phyloP scores from a whole-genome alignment of 176 grass and related monocot genomes.

The Olyra latifolia region DNA sequence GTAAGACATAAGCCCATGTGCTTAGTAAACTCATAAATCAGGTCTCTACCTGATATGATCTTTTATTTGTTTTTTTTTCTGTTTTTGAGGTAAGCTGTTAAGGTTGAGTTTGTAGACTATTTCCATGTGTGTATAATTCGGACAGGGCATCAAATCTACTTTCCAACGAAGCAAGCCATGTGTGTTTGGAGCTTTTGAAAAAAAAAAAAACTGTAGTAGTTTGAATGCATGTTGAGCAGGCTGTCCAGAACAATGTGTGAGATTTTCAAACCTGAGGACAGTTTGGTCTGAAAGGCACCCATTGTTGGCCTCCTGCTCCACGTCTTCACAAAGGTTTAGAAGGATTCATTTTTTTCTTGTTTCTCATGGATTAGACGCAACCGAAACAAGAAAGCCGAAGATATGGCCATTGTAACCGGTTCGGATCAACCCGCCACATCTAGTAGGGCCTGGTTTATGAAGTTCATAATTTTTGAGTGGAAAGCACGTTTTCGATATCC shows the following conservation, averaged over 20 bases:
- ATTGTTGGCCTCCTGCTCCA: not conserved
- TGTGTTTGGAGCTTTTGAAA: not conserved
- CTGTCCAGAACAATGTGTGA: not conserved
- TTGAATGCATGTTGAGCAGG: not conserved
- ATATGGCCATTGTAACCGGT: no score
- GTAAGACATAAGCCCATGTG: not conserved
- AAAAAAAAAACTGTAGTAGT: not conserved
- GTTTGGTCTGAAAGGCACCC: not conserved
- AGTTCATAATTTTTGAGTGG: not conserved
- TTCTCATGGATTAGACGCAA: no score
- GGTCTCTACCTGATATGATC: not conserved
- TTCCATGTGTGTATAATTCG: not conserved
- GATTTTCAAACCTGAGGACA: not conserved
- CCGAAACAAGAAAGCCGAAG: no score
- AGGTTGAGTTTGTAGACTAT: not conserved
- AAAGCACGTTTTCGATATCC: not conserved
- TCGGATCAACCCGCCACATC: no score
- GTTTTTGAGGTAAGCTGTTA: not conserved
- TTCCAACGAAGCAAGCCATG: not conserved
- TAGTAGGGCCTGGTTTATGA: no score
- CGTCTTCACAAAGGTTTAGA: no score
- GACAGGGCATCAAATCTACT: not conserved
- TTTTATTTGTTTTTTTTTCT: not conserved
- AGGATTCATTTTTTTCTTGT: no score
- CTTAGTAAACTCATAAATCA: not conserved